Evolutionary conservation across 805 yeast species (phyloP).

Genomic region (Diddensiella santjacobensis): DNA sequence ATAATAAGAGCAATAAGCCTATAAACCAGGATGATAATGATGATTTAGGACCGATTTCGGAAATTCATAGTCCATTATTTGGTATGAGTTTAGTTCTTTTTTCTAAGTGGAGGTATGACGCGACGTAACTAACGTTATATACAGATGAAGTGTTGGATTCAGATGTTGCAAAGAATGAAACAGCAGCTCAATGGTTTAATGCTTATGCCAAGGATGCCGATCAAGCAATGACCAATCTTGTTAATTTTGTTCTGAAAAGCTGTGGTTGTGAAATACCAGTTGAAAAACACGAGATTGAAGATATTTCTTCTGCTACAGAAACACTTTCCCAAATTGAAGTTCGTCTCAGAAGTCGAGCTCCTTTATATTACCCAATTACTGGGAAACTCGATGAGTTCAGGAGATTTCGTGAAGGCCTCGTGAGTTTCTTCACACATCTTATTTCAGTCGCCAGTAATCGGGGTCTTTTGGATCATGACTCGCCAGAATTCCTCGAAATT

Average conservation of each 20-base stretch:
- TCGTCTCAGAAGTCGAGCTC: slow-evolving; percentile 51
- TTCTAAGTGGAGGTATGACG: not conserved
- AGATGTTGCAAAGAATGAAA: slow-evolving; percentile 47
- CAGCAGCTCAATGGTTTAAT: slow-evolving; percentile 58
- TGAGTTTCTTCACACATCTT: slow-evolving; percentile 45
- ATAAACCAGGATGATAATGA: too few relatives aligned
- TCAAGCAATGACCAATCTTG: slow-evolving; percentile 53
- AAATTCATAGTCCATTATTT: too few relatives aligned
- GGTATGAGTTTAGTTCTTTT: not conserved
- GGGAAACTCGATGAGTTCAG: slow-evolving; percentile 47
- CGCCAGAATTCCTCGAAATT: slow-evolving; percentile 4
- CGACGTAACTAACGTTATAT: not conserved
- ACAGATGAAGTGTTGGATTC: slow-evolving; percentile 48
- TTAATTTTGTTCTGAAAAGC: slow-evolving; percentile 65
- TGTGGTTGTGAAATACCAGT: slow-evolving; percentile 69
- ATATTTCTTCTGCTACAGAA: slow-evolving; percentile 63
- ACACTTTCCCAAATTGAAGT: slow-evolving; percentile 71
- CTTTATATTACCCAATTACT: slow-evolving; percentile 66
- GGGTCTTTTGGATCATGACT: slow-evolving; percentile 16
- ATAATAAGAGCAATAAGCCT: too few relatives aligned
- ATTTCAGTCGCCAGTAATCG: slow-evolving; percentile 9
- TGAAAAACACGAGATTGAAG: slow-evolving; percentile 70
- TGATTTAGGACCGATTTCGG: too few relatives aligned
- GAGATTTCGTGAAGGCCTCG: slow-evolving; percentile 51
- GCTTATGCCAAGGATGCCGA: slow-evolving; percentile 43